Conservation (phyloP, 2,329 filamentous ascomycete species). For the Zymoseptoria passerinii region DNA sequence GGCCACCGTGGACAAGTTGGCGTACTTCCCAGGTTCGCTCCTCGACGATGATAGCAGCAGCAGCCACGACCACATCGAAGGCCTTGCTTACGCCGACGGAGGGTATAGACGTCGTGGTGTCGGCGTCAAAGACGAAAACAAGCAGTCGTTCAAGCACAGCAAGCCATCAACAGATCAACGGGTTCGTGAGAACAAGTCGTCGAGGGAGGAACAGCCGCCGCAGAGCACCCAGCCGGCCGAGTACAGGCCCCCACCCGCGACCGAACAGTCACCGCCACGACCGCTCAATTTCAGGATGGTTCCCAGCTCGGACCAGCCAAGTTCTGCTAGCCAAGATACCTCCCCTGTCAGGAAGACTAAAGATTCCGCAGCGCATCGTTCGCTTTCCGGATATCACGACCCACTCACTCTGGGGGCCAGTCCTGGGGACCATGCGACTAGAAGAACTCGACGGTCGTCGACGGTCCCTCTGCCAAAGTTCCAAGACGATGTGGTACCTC, state of each 20-base stretch:
- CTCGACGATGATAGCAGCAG: too few relatives aligned
- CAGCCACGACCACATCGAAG: background rate
- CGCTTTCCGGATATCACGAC: background rate
- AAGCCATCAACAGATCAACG: background rate
- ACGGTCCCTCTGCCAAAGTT: background rate
- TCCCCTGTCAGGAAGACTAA: background rate
- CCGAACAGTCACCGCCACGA: too few relatives aligned
- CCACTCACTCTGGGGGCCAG: background rate
- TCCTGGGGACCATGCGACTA: background rate
- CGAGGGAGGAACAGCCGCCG: too few relatives aligned
- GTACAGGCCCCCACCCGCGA: background rate
- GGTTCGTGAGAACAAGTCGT: background rate
- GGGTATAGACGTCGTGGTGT: constrained; percentile 13
- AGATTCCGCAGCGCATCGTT: background rate
- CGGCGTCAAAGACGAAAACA: constrained; percentile 3
- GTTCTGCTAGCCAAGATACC: background rate
- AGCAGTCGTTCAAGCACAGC: background rate
- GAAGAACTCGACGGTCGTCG: background rate
- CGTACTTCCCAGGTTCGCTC: background rate
- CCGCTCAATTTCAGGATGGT: background rate
- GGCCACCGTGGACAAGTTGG: constrained; percentile 21
- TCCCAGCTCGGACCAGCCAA: background rate
- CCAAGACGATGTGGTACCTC: background rate
- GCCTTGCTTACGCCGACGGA: constrained; percentile 17
- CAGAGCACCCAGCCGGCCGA: background rate